Conservation (phyloP, 2,329 filamentous ascomycete genomes). For the Didymella pomorum region DNA sequence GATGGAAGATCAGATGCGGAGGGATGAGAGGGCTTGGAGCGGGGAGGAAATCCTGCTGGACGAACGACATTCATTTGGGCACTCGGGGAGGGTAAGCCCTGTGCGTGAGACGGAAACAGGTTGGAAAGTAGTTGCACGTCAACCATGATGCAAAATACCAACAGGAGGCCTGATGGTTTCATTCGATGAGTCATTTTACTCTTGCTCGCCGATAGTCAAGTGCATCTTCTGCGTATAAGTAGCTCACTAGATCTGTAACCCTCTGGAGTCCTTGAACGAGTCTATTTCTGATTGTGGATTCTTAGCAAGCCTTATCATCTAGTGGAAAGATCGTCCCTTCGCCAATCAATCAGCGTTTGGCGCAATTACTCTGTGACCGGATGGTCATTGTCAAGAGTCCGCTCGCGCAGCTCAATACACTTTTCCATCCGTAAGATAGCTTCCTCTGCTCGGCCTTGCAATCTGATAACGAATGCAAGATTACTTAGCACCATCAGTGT, state of each 20-base stretch:
- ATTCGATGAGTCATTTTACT: no score
- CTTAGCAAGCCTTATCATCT: not conserved
- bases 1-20: conserved; percentile 16
- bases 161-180: no score
- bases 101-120: not conserved
- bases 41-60: not conserved
- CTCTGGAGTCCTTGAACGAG: not conserved
- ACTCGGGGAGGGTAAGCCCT: not conserved
- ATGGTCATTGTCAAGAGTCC: not conserved
- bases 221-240: not conserved
- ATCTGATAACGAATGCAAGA: not conserved
- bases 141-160: not conserved
- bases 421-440: not conserved
- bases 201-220: no score
- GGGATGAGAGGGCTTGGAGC: conserved; percentile 9
- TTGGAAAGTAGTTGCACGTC: not conserved
- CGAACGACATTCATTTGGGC: not conserved
- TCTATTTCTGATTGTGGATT: not conserved
- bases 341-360: not conserved
- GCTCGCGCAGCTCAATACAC: not conserved
- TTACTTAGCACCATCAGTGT: not conserved
- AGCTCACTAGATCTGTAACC: not conserved
- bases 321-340: not conserved
- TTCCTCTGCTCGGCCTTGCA: not conserved
- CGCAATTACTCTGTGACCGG: not conserved